A percentile compares a stretch with the other conserved stretches of the same genome.
Conservation (phyloP, 2,329 filamentous ascomycete genomes). For the Stagonosporopsis vannaccii region DNA sequence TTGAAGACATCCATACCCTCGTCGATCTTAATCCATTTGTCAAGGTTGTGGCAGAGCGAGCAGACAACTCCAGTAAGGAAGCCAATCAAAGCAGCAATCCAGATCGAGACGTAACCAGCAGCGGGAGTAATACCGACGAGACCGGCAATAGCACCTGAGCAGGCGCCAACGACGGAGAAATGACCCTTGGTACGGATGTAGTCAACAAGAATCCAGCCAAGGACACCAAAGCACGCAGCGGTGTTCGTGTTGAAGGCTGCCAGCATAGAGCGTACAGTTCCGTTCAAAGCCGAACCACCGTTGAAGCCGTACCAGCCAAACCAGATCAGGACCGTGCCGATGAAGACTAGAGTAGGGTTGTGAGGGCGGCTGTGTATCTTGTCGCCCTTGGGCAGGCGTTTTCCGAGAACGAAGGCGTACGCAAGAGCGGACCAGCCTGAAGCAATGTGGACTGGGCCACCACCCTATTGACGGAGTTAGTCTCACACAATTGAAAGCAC, state of each 20-base stretch:
- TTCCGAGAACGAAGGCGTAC: slow-evolving; percentile 69
- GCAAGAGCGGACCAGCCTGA: slow-evolving; percentile 69
- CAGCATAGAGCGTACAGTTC: slow-evolving; percentile 61
- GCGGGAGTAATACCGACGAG: slow-evolving; percentile 68
- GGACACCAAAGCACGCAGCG: slow-evolving; percentile 61
- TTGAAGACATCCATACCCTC: slow-evolving; percentile 68
- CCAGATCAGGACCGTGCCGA: slow-evolving; percentile 71
- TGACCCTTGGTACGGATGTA: slow-evolving; percentile 60
- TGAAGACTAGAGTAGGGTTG: slow-evolving; percentile 68
- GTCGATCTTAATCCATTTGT: slow-evolving; percentile 63
- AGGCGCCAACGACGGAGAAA: slow-evolving; percentile 64
- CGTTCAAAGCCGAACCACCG: slow-evolving; percentile 60
- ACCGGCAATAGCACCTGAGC: slow-evolving; percentile 65
- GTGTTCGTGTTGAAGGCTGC: slow-evolving; percentile 67
- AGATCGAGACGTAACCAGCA: slow-evolving; percentile 61
- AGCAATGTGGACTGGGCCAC: slow-evolving; percentile 70
- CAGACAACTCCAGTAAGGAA: slow-evolving; percentile 63
- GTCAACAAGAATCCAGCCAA: slow-evolving; percentile 63
- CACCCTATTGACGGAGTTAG: slow-evolving; percentile 42
- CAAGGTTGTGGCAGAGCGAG: slow-evolving; percentile 58
- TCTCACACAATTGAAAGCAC: neutral
- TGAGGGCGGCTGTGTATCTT: slow-evolving; percentile 64
- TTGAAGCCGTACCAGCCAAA: slow-evolving; percentile 69
- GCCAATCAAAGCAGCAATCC: slow-evolving; percentile 64
- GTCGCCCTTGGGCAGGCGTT: slow-evolving; percentile 59